Percentiles rank a stretch among this genome's conserved stretches.
These are phyloP conservation scores for Linderina pennispora DNA, from an alignment of 192 early-diverging fungal genomes.

Conservation along the genomic window DNA sequence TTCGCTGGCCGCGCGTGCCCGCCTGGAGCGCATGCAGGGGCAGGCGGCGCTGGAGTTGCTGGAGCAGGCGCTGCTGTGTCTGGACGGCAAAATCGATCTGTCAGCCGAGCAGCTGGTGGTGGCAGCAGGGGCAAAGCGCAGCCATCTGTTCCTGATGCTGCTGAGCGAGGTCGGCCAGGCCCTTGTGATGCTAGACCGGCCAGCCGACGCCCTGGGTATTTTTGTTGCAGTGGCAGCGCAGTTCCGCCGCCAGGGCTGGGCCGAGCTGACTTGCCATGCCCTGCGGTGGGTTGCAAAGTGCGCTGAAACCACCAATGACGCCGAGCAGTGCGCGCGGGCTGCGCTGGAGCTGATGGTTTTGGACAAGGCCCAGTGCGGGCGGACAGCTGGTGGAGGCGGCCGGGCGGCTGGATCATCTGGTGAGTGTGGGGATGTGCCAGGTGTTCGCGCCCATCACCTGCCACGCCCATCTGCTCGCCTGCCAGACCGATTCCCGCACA, in stretches of 20 bases:
- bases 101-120: no score
- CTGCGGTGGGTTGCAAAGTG: conserved; percentile 18
- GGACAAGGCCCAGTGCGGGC: not conserved
- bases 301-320: no score
- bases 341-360: not conserved
- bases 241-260: conserved; percentile 28
- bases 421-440: conserved; percentile 23
- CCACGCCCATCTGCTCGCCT: conserved; percentile 44
- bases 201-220: conserved; percentile 4
- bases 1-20: conserved; percentile 20
- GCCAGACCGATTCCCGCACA: no score
- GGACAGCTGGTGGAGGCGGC: not conserved
- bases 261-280: conserved; percentile 14
- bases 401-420: no score
- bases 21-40: conserved; percentile 4
- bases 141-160: conserved; percentile 3
- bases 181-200: not conserved
- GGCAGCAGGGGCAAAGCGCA: no score
- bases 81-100: no score
- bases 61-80: conserved; percentile 7
- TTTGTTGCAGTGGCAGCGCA: conserved; percentile 11
- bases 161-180: conserved; percentile 19
- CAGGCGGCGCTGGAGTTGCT: conserved; percentile 3
- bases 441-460: conserved; percentile 31
- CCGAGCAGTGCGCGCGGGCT: not conserved